Conservation (phyloP, 2,329 filamentous ascomycete genomes). For the Colletotrichum viniferum region DNA sequence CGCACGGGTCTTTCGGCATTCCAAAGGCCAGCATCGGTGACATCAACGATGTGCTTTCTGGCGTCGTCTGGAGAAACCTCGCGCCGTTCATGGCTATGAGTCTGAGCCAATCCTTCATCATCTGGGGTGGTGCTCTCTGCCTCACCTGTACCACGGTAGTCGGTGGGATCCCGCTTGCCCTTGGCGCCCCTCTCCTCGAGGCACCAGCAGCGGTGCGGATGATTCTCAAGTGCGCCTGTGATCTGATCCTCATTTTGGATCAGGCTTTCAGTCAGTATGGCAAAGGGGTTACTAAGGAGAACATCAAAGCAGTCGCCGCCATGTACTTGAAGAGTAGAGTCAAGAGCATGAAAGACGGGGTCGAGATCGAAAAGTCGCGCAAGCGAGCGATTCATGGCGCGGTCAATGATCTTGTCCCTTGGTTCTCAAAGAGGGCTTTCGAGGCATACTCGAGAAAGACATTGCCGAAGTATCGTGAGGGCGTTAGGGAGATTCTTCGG, state of each 20-base stretch:
- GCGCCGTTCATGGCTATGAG: constrained; percentile 23
- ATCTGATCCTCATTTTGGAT: constrained; percentile 11
- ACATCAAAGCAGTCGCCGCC: neutral
- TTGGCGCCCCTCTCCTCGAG: constrained; percentile 7
- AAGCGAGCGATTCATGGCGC: neutral
- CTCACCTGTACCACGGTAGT: constrained; percentile 25
- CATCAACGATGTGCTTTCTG: constrained; percentile 23
- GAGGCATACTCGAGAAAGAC: neutral
- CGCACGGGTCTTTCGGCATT: constrained; percentile 27
- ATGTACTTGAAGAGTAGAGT: neutral
- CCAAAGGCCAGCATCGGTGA: constrained; percentile 21
- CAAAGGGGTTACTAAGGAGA: neutral
- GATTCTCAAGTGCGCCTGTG: constrained; percentile 17
- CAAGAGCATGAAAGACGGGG: neutral
- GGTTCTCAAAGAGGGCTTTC: neutral
- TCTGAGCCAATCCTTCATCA: constrained; percentile 18
- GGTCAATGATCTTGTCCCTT: neutral
- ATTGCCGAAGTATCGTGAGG: neutral
- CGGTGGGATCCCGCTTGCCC: constrained; percentile 22
- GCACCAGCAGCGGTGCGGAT: constrained; percentile 3
- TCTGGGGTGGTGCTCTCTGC: constrained; percentile 4
- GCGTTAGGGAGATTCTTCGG: neutral
- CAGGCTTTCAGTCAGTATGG: neutral
- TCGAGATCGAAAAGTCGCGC: neutral
- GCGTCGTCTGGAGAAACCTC: constrained; percentile 28